These are phyloP conservation scores for Amanita pseudoporphyria DNA, from an alignment of 768 basidiomycete genomes.

Conservation along the genomic window DNA sequence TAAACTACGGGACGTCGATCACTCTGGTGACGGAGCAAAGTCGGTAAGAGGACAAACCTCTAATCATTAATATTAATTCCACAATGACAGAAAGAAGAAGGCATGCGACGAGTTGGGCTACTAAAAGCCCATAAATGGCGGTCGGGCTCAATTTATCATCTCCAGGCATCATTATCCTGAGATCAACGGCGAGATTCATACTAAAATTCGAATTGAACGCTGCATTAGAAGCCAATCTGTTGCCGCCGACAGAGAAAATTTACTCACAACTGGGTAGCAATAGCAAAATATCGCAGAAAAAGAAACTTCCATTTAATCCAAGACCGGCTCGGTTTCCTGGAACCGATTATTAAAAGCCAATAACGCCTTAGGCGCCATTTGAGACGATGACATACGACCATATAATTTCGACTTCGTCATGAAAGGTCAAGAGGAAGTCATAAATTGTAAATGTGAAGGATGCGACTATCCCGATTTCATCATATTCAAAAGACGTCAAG, in stretches of 20 bases:
- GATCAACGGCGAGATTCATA: background rate
- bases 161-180: background rate
- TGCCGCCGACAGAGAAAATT: no score
- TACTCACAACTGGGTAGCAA: conserved; percentile 1
- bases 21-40: background rate
- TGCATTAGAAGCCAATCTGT: background rate
- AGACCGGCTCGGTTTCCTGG: background rate
- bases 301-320: conserved; percentile 7
- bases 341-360: background rate
- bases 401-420: conserved; percentile 5
- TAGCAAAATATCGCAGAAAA: conserved; percentile 3
- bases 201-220: background rate
- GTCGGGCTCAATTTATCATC: background rate
- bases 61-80: conserved; percentile 1
- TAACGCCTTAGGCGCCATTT: no score
- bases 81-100: background rate
- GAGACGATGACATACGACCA: background rate
- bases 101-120: background rate
- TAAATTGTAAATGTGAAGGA: background rate
- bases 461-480: background rate
- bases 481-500: background rate
- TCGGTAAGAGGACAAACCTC: background rate
- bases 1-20: background rate
- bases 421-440: background rate
- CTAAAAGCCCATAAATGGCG: background rate